Conservation (phyloP, 352 stramenopile species). For the Phytopythium chamaehyphon region DNA sequence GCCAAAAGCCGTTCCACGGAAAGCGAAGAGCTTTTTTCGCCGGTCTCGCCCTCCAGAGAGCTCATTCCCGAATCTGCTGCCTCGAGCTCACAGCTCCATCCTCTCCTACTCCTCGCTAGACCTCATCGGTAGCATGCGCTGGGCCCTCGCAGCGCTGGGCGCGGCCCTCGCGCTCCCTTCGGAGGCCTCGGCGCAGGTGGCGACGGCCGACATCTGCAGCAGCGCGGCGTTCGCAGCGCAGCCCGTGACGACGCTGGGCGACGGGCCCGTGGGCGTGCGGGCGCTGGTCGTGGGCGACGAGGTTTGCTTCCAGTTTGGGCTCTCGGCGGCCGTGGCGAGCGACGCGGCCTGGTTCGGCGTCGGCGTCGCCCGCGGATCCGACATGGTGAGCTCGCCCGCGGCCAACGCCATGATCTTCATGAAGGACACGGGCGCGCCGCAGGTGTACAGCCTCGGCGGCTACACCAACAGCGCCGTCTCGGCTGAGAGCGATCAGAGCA, state of each 20-base stretch:
- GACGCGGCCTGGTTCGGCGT: constrained; percentile 58
- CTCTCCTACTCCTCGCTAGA: background rate
- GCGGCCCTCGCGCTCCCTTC: constrained; percentile 1
- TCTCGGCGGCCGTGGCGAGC: constrained; percentile 32
- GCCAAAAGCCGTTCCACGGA: no score
- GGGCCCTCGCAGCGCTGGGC: constrained; percentile 10
- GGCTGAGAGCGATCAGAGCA: constrained; percentile 33
- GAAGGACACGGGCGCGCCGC: constrained; percentile 25
- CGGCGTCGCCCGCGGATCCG: constrained; percentile 28
- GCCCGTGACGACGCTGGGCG: constrained; percentile 36
- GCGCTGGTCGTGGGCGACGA: constrained; percentile 50
- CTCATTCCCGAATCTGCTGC: constrained; percentile 2
- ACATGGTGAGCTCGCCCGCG: constrained; percentile 66
- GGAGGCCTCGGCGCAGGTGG: constrained; percentile 7
- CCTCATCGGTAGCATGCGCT: constrained; percentile 1
- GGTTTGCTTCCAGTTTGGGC: constrained; percentile 63
- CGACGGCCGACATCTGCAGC: constrained; percentile 37
- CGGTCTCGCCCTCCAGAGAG: no score
- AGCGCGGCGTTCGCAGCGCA: constrained; percentile 50
- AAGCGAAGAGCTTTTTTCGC: no score
- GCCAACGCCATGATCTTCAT: constrained; percentile 78
- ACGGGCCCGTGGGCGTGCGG: constrained; percentile 57
- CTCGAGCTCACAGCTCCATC: background rate
- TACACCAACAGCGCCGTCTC: constrained; percentile 45
- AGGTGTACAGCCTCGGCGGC: constrained; percentile 44